A percentile compares a stretch with the other conserved stretches of the same genome.
Conservation (phyloP, 257 asterid genomes). For the Gentiana macrophylla region DNA sequence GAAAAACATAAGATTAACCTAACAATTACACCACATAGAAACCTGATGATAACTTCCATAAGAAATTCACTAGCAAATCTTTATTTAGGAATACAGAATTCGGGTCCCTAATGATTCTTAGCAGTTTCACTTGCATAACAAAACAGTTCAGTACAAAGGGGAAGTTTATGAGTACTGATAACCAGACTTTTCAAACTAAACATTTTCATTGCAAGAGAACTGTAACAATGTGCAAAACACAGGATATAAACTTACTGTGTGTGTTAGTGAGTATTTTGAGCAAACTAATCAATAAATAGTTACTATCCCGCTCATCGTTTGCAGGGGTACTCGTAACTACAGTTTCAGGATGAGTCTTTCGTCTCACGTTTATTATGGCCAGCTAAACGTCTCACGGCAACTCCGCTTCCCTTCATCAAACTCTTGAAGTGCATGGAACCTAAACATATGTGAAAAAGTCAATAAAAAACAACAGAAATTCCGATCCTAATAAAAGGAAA, state of each 20-base stretch:
- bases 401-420: slow-evolving; percentile 95
- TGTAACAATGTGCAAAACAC: too few relatives aligned
- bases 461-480: not conserved
- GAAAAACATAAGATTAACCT: too few relatives aligned
- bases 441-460: slow-evolving; percentile 7
- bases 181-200: too few relatives aligned
- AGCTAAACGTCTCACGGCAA: slow-evolving; percentile 88
- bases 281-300: slow-evolving; percentile 63
- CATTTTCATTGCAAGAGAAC: too few relatives aligned
- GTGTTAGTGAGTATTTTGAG: slow-evolving; percentile 79
- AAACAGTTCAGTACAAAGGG: not conserved
- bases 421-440: slow-evolving; percentile 88
- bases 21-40: too few relatives aligned
- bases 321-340: slow-evolving; percentile 27
- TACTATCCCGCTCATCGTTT: slow-evolving; percentile 55
- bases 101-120: too few relatives aligned
- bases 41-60: too few relatives aligned
- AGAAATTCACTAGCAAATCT: too few relatives aligned
- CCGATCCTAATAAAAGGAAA: slow-evolving; percentile 2
- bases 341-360: slow-evolving; percentile 88
- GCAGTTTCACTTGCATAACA: too few relatives aligned
- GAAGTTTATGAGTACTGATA: not conserved
- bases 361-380: slow-evolving; percentile 80
- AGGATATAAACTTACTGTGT: slow-evolving; percentile 44
- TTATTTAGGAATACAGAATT: too few relatives aligned